Percentiles rank a stretch among this genome's conserved stretches.
Evolutionary conservation across 208 protist species (phyloP).

Genomic region (Vickermania ingenoplastis): DNA sequence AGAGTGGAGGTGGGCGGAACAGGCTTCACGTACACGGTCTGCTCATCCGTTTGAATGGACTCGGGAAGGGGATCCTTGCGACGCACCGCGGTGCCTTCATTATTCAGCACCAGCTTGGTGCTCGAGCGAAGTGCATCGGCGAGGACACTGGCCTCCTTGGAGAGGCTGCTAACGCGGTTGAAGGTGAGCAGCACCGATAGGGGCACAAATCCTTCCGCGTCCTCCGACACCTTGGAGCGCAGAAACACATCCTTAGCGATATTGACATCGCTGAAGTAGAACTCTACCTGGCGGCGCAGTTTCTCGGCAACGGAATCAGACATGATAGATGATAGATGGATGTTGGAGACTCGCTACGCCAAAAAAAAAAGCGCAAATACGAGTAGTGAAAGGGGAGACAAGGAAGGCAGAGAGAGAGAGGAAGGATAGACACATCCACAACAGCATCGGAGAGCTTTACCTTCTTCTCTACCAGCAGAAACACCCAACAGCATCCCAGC

Average conservation of each 20-base stretch:
- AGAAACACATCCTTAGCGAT: constrained; percentile 84
- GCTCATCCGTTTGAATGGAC: constrained; percentile 78
- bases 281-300: constrained; percentile 78
- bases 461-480: no score
- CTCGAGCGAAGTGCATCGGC: constrained; percentile 51
- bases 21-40: constrained; percentile 83
- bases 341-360: neutral
- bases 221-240: constrained; percentile 81
- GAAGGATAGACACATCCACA: no score
- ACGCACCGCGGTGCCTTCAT: constrained; percentile 54
- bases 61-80: constrained; percentile 71
- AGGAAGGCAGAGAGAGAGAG: neutral
- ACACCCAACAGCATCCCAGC: no score
- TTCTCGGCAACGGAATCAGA: constrained; percentile 18
- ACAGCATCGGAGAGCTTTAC: no score
- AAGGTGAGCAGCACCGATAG: constrained; percentile 77
- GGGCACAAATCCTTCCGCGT: constrained; percentile 71
- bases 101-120: constrained; percentile 51
- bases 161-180: constrained; percentile 73
- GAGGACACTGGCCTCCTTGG: constrained; percentile 54
- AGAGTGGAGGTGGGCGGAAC: constrained; percentile 59
- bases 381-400: neutral
- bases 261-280: constrained; percentile 92
- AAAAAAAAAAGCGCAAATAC: neutral
- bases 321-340: neutral